These are phyloP conservation scores for Aristolochia contorta DNA, from an alignment of 164 flowering plant genomes.

Conservation along the genomic window DNA sequence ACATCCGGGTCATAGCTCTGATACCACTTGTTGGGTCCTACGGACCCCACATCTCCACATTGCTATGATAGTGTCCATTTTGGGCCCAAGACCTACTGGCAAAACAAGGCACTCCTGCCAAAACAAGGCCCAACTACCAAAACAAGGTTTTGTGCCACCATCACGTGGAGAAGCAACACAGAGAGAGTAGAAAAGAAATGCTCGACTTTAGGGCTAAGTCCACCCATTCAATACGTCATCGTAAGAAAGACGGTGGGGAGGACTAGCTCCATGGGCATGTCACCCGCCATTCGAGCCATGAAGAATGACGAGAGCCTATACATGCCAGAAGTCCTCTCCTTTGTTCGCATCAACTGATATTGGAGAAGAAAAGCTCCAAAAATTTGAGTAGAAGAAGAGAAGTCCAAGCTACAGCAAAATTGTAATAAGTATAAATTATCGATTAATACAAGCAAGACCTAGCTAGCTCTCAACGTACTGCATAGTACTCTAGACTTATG, in stretches of 20 bases:
- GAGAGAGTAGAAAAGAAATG: constrained; percentile 34
- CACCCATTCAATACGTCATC: constrained; percentile 71
- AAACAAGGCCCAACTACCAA: too few relatives aligned
- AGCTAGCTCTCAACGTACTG: too few relatives aligned
- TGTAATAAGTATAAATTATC: too few relatives aligned
- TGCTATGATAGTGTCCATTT: too few relatives aligned
- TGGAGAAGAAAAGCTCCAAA: constrained; percentile 10
- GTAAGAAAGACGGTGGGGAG: constrained; percentile 53
- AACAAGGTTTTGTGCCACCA: constrained; percentile 64
- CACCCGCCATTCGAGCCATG: constrained; percentile 4
- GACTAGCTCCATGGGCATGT: constrained; percentile 48
- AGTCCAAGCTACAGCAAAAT: constrained; percentile 2
- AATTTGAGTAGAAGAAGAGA: constrained; percentile 7
- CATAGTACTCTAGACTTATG: too few relatives aligned
- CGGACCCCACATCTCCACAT: too few relatives aligned
- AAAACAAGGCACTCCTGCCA: too few relatives aligned
- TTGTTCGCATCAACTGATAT: constrained; percentile 3
- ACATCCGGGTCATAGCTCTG: too few relatives aligned
- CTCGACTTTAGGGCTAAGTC: constrained; percentile 26
- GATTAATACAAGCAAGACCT: too few relatives aligned
- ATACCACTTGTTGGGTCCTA: too few relatives aligned
- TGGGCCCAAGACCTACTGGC: constrained; percentile 59
- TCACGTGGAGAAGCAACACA: constrained; percentile 32
- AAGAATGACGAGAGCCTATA: constrained; percentile 3
- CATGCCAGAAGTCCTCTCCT: constrained; percentile 10